phyloP scores from a whole-genome alignment of 139 green algal genomes.

The Dunaliella primolecta region DNA sequence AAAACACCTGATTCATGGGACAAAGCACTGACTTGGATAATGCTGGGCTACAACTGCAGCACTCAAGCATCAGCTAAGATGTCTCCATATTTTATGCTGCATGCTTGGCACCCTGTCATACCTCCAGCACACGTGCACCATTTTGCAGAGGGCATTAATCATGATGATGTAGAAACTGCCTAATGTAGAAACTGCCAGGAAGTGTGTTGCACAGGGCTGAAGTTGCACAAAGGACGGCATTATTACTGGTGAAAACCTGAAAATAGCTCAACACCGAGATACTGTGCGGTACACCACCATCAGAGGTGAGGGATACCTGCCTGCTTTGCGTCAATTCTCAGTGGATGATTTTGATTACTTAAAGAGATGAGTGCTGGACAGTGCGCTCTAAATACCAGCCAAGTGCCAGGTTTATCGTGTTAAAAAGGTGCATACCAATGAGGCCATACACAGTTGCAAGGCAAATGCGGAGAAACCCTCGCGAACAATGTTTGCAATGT shows the following conservation, averaged over 20 bases:
- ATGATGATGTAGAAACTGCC: slow-evolving; percentile 14
- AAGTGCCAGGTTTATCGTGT: not conserved
- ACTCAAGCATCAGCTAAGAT: not conserved
- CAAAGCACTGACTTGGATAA: slow-evolving; percentile 1
- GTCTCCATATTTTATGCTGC: slow-evolving; percentile 26
- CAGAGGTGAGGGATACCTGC: not conserved
- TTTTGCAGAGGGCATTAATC: not conserved
- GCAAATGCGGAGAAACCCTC: not conserved
- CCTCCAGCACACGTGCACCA: slow-evolving; percentile 10
- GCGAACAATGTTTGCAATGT: not conserved
- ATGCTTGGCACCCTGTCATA: slow-evolving; percentile 10
- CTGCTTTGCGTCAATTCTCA: not conserved
- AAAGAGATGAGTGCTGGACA: not conserved
- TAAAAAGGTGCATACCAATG: not conserved
- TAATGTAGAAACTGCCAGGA: not conserved
- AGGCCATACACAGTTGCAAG: not conserved
- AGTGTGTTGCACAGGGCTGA: not conserved
- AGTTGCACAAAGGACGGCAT: not conserved
- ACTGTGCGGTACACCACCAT: not conserved
- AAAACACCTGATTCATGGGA: slow-evolving; percentile 15
- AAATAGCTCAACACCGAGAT: not conserved
- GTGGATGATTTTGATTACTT: not conserved
- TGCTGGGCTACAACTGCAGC: slow-evolving; percentile 18
- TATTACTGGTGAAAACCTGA: not conserved
- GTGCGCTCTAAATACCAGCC: not conserved